Conservation (phyloP, 2,329 filamentous ascomycete species). For the Exophiala calicioides region DNA sequence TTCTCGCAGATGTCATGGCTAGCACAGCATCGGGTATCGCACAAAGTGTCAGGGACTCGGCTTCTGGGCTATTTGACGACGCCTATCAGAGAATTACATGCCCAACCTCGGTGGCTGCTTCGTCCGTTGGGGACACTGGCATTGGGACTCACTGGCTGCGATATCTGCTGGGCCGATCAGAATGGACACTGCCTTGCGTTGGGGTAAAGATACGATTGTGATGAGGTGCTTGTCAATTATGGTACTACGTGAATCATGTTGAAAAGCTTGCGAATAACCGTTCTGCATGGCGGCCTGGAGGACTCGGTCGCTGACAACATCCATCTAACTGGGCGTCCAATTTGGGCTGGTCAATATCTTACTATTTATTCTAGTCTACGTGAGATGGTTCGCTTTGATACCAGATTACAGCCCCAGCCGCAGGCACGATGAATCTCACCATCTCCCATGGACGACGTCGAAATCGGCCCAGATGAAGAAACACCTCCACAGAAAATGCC, state of each 20-base stretch:
- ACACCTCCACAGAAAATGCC: slow-evolving; percentile 12
- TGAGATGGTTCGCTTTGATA: slow-evolving; percentile 11
- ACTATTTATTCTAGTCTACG: slow-evolving; percentile 24
- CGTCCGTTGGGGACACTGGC: slow-evolving; percentile 61
- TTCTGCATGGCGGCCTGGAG: too few relatives aligned
- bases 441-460: slow-evolving; percentile 2
- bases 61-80: slow-evolving; percentile 53
- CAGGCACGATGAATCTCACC: neutral
- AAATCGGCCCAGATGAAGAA: slow-evolving; percentile 10
- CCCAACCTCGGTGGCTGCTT: slow-evolving; percentile 27
- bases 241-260: too few relatives aligned
- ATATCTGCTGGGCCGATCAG: slow-evolving; percentile 75
- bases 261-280: too few relatives aligned
- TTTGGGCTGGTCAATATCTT: slow-evolving; percentile 12
- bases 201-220: slow-evolving; percentile 63
- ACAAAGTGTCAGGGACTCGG: slow-evolving; percentile 54
- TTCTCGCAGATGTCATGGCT: slow-evolving; percentile 57
- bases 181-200: slow-evolving; percentile 89
- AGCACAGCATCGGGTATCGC: slow-evolving; percentile 69
- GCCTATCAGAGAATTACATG: slow-evolving; percentile 51
- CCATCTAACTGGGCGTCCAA: too few relatives aligned
- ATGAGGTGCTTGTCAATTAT: slow-evolving; percentile 1
- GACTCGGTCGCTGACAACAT: too few relatives aligned
- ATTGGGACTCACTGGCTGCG: slow-evolving; percentile 84
- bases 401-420: slow-evolving; percentile 16